Base-by-base conservation (phyloP, 768 basidiomycete species). In the Crucibulum laeve region DNA sequence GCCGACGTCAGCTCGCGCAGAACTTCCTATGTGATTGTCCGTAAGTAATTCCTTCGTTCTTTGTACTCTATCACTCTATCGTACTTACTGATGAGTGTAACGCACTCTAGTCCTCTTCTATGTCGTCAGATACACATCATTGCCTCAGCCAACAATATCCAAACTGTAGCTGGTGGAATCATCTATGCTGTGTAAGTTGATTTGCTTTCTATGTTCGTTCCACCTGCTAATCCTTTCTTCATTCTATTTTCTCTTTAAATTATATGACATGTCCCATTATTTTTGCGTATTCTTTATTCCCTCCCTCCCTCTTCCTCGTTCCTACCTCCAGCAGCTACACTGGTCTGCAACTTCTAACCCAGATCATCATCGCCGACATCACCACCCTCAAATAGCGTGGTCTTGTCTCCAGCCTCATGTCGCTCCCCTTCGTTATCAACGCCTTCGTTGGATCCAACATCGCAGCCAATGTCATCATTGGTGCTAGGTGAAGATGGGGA, bases 1-100 rank as follows among this genome's bases (percentile, higher is more conserved):
- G 79, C 85, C 6, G 86, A 89, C 57, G 77, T 84, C 5, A 65
- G 76, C 11, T 86, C 85, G 18, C 73, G 87, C 52, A 81, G 80
- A 15, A 71, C 70, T 32, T 80, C 84, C 1, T 87, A 80, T 54
- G 63, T 73, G 22, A 48, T 72, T 28, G 78, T 83, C 43, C 54
- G 79, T 80, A 51, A 67, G 78, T 73, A 14, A 33, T 13, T 3
- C n/a, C 17, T 18, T 22, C 26, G 13, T 33, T 13, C n/a, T n/a
- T n/a, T n/a, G n/a, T n/a, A n/a, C n/a, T n/a, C n/a, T n/a, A n/a
- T n/a, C n/a, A n/a, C n/a, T n/a, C n/a, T n/a, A n/a, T 30, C 30
- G 14, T 10, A 15, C 28, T 37, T 25, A 2, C 25, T 11, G 10
- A 13, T 40, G 45, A 5, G 17, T 38, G 10, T 30, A n/a, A 13